Evolutionary conservation across 495 filamentous ascomycete genomes (phyloP).

Genomic region (Parathielavia hyrcaniae): DNA sequence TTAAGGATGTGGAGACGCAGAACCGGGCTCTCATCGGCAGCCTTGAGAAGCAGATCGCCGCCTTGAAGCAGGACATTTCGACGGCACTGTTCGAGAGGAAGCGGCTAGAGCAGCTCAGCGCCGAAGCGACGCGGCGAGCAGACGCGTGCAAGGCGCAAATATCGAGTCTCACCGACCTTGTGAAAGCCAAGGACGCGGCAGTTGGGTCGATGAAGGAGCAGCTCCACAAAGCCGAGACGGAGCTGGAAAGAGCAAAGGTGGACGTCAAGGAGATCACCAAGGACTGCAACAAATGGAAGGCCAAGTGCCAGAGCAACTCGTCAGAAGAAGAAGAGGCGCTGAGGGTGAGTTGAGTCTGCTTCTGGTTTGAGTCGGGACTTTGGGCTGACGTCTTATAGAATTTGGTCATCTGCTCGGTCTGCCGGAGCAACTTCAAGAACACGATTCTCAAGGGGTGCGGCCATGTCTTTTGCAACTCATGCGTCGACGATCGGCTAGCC

Average conservation of each 20-base stretch:
- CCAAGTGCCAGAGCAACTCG: slow-evolving; percentile 69
- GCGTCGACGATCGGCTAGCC: slow-evolving; percentile 75
- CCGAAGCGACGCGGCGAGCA: slow-evolving; percentile 58
- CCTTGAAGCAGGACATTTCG: slow-evolving; percentile 67
- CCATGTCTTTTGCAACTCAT: slow-evolving; percentile 90
- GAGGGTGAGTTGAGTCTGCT: slow-evolving; percentile 54
- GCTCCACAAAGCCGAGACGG: slow-evolving; percentile 53
- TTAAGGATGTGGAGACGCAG: slow-evolving; percentile 80
- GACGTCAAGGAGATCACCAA: slow-evolving; percentile 68
- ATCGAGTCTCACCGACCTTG: slow-evolving; percentile 61
- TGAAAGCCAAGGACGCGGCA: slow-evolving; percentile 66
- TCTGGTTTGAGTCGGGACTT: not conserved
- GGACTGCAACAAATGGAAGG: slow-evolving; percentile 73
- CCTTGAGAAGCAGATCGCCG: slow-evolving; percentile 81
- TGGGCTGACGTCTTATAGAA: slow-evolving; percentile 53
- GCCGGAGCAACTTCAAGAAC: slow-evolving; percentile 85
- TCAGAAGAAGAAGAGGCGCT: slow-evolving; percentile 76
- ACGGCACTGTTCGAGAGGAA: slow-evolving; percentile 61
- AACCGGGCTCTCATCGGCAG: slow-evolving; percentile 58
- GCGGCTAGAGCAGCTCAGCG: slow-evolving; percentile 60
- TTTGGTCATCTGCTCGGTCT: slow-evolving; percentile 84
- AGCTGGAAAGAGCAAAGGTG: slow-evolving; percentile 66
- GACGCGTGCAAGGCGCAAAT: slow-evolving; percentile 75
- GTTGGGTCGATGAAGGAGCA: slow-evolving; percentile 54
- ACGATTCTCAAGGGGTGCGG: slow-evolving; percentile 88